Percentiles rank a stretch among this genome's conserved stretches.
Evolutionary conservation across 1,284 basidiomycete species (phyloP).

Genomic region (Exobasidium rhododendri): DNA sequence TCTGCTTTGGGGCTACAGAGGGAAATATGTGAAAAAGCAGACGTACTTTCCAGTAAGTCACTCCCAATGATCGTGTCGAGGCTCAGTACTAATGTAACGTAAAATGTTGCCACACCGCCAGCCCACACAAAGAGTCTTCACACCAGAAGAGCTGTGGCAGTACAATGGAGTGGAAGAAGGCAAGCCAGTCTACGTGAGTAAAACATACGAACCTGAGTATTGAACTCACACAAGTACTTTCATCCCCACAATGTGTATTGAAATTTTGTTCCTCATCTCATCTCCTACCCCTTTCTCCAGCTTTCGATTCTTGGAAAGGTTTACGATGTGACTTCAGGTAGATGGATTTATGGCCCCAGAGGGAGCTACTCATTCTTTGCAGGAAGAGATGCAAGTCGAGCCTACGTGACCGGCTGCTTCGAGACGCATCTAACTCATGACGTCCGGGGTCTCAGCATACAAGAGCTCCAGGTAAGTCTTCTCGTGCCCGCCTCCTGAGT

Average conservation of each 20-base stretch:
- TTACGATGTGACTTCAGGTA: slow-evolving; percentile 77
- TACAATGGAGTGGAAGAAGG: slow-evolving; percentile 72
- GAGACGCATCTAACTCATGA: slow-evolving; percentile 49
- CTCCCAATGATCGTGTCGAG: background rate
- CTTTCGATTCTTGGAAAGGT: slow-evolving; percentile 76
- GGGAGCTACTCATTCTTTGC: slow-evolving; percentile 49
- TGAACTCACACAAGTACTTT: background rate
- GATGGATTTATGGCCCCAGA: slow-evolving; percentile 70
- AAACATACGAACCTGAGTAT: background rate
- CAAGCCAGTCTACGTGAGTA: slow-evolving; percentile 76
- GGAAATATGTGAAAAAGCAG: slow-evolving; percentile 42
- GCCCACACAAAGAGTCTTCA: slow-evolving; percentile 68
- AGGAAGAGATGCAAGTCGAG: slow-evolving; percentile 48
- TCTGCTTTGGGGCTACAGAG: slow-evolving; percentile 48
- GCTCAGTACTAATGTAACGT: background rate
- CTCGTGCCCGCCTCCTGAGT: too few relatives aligned
- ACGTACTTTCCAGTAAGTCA: slow-evolving; percentile 47
- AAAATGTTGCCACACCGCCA: slow-evolving; percentile 46
- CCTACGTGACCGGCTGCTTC: slow-evolving; percentile 54
- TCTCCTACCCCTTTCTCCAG: slow-evolving; percentile 6
- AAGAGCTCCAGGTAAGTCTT: slow-evolving; percentile 33
- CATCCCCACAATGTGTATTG: too few relatives aligned
- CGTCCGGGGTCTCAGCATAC: slow-evolving; percentile 40
- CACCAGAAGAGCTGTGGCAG: slow-evolving; percentile 66
- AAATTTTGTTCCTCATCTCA: slow-evolving; percentile 10